Evolutionary conservation across 2,329 filamentous ascomycete genomes (phyloP), one percentile per base, ranked within the genome.

Genomic region (Phyllosticta paracitricarpa): DNA sequence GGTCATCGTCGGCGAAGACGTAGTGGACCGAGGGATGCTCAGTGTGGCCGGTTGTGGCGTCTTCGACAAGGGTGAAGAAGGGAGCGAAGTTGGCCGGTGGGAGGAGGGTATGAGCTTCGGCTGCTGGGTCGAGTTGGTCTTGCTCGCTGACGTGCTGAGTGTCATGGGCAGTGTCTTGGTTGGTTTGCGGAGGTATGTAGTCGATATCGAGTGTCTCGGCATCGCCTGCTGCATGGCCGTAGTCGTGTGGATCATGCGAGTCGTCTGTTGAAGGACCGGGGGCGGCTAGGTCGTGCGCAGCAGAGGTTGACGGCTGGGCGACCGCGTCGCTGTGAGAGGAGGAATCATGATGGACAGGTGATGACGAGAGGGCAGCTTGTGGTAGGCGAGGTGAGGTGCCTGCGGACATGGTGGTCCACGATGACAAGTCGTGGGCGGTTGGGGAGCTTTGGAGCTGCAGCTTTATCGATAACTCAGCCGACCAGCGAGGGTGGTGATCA

Each of bases 1-100:
- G 83, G 70, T 97, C 91, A 74, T 97, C 94, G 73, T 97, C 92
- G 67, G 84, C 84, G 77, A 99, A 97, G 69, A 97, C 83, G 77
- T 97, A 97, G 76, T 93, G 91, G 1, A 96, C 85, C 59, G 84
- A 85, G 1, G 93, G 94, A 72, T 97, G 92, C 68, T 90, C 82
- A 64, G 90, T 89, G 54, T 89, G 84, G 67, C 84, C 82, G 8
- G 84, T 86, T n/a, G 84, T 82, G 10, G 82, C 76, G 73, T 96
- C 91, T 70, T 89, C 85, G 65, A 97, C 81, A 52, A 97, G 79
- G 0, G 90, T 88, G 78, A 96, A 97, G 78, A 96, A 88, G 2
- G 91, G 89, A 54, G 85, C 81, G 73, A 96, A 93, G 54, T 61
- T 61, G 58, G 58, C 54, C 17, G 58, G 58, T n/a, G 58, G 58